These are phyloP conservation scores for Skeletonema marinoi DNA, from an alignment of 108 stramenopile species.

Conservation along the genomic window DNA sequence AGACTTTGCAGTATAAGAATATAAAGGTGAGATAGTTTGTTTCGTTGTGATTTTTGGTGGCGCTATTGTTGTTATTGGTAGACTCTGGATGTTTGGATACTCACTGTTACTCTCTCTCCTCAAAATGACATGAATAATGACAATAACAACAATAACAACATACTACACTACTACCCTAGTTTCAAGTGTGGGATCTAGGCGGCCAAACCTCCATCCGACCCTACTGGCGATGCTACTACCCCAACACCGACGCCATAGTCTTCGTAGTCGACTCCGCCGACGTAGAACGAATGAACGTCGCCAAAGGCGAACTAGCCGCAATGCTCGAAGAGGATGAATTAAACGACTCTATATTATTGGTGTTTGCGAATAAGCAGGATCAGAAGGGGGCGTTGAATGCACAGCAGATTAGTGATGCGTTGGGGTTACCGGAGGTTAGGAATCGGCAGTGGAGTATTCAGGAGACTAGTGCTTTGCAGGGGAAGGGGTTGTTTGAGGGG, in stretches of 20 bases:
- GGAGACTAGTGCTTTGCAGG: constrained; percentile 98
- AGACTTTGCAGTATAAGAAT: constrained; percentile 99
- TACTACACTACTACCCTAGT: constrained; percentile 48
- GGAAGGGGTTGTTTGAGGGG: constrained; percentile 98
- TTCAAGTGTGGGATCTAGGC: constrained; percentile 99
- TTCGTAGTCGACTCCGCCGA: constrained; percentile 99
- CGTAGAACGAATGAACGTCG: constrained; percentile 93
- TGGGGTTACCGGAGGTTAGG: constrained; percentile 95
- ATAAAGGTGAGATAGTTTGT: constrained; percentile 78
- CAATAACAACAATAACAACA: not conserved
- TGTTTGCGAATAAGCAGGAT: constrained; percentile 99
- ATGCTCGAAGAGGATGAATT: constrained; percentile 99
- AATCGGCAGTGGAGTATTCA: constrained; percentile 99
- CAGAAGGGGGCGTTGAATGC: constrained; percentile 98
- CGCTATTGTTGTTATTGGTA: not conserved
- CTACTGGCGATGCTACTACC: constrained; percentile 99
- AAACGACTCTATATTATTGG: constrained; percentile 93
- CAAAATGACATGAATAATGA: not conserved
- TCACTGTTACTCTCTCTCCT: not conserved
- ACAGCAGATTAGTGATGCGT: constrained; percentile 94
- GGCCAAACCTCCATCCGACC: constrained; percentile 99
- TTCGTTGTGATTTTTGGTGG: not conserved
- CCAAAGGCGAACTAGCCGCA: constrained; percentile 93
- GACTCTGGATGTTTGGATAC: not conserved
- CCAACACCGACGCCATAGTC: constrained; percentile 99